Conservation (phyloP, 2,329 filamentous ascomycete genomes). For the Aspergillus terreus region DNA sequence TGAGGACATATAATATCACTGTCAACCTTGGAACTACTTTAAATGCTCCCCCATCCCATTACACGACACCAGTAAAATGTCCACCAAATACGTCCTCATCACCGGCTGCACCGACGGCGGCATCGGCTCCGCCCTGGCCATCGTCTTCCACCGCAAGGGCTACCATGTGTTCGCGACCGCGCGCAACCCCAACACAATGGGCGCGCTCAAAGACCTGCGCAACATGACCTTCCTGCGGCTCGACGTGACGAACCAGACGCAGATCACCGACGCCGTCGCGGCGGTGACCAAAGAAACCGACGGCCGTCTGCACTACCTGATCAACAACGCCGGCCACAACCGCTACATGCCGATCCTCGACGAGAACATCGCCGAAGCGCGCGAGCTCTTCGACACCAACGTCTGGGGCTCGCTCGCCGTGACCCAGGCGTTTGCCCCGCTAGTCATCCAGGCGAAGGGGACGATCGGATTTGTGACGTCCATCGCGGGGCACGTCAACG, state of each 20-base stretch:
- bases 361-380: slow-evolving; percentile 27
- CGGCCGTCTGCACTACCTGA: slow-evolving; percentile 33
- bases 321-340: slow-evolving; percentile 43
- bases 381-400: slow-evolving; percentile 17
- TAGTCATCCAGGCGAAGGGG: slow-evolving; percentile 20
- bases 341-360: slow-evolving; percentile 38
- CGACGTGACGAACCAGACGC: slow-evolving; percentile 24
- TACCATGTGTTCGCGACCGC: slow-evolving; percentile 39
- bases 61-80: background rate
- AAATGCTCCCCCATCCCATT: too few species aligned
- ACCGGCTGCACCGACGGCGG: slow-evolving; percentile 39
- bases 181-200: slow-evolving; percentile 27
- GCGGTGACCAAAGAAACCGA: slow-evolving; percentile 21
- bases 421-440: slow-evolving; percentile 22
- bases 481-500: slow-evolving; percentile 11
- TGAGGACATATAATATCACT: background rate
- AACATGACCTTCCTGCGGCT: slow-evolving; percentile 26
- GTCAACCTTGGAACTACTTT: too few species aligned
- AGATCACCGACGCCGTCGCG: slow-evolving; percentile 24
- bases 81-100: slow-evolving; percentile 25
- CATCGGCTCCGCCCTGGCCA: slow-evolving; percentile 35
- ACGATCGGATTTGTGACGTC: slow-evolving; percentile 22
- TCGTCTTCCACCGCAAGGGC: slow-evolving; percentile 28
- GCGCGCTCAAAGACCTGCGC: slow-evolving; percentile 12
- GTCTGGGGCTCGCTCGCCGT: slow-evolving; percentile 15